Evolutionary conservation across 202 grass and related monocot species (phyloP), one percentile per base, ranked within the genome.

Genomic region (Elaeis oleifera): DNA sequence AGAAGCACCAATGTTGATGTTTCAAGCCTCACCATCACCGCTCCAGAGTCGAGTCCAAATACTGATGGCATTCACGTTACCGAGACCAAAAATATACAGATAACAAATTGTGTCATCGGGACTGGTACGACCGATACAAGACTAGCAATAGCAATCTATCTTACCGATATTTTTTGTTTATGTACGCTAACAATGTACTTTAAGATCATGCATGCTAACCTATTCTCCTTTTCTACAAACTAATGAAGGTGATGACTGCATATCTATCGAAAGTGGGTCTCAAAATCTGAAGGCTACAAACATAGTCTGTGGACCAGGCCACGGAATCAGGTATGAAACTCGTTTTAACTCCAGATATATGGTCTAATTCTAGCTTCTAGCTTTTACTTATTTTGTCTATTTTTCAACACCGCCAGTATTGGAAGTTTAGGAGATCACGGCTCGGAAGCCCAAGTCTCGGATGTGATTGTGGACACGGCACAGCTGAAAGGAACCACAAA

Each of bases 61-160:
- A 90, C 90, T 0, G 90, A 90, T 53, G 86, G 83, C 52, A 75
- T 90, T 64, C 90, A 95, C 62, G 21, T 95, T 20, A 52, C 71
- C 5, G 74, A 56, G 3, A 90, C 80, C 53, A 74, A 3, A 18
- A 68, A 80, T 44, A 78, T 90, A 7, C 28, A 56, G 15, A 83
- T 83, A 31, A 80, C 72, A 1, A 23, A 80, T 39, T 84, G 80
- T 31, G 64, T 61, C 17, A 84, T 89, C 76, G 81, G 52, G 53
- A 95, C 90, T 3, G 82, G 86, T 76, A 75, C 36, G 9, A 44
- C 14, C 36, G 9, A 44, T 44, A 44, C 36, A 13, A 14, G 9
- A 13, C 0, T 44, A 0, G 4, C 2, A 11, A 36, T 9, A 1
- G 6, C 8, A 36, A 36, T 6, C 32, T 6, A 5, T 32, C 29